Base-by-base conservation (phyloP, 1,284 basidiomycete species). In the Xerocomus subilludens region DNA sequence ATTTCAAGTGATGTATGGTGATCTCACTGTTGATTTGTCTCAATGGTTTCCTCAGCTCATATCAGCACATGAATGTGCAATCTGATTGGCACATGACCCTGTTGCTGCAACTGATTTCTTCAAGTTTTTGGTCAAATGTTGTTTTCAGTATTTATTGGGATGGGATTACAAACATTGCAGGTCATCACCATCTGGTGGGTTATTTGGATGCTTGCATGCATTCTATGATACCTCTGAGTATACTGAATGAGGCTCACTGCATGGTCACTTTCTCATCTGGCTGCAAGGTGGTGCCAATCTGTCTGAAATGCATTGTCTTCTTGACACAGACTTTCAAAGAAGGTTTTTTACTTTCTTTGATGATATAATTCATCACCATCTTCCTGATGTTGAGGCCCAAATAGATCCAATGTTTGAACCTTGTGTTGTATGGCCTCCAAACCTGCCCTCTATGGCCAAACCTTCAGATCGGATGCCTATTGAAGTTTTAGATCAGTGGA, bases 191-290 rank as follows among this genome's bases (percentile, higher is more conserved):
- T 3, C 5, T 6, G 76, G 76, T 42, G 59, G 73, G 2, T 2
- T 77, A 6, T 69, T 77, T 35, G 76, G 76, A 3, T 45, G n/a
- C 7, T 2, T 77, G 2, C 10, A 4, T 0, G 76, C 76, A 3
- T 77, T 77, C 53, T 77, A 78, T 62, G 74, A 73, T 3, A 74
- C 76, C 0, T 67, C 18, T 32, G 74, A 77, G 18, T 78, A 76
- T 21, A 78, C 74, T 25, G 76, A 78, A 23, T 18, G 58, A 11
- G 77, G 76, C 2, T 69, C 33, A 3, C 42, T 78, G 0, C 77
- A 78, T 55, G 74, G 74, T 2, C 77, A 78, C 18, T 78, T 78
- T 63, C 63, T 78, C 4, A 21, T 78, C 9, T 78, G 77, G 71
- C 18, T 78, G 8, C 38, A 38, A 38, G 69, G 70, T 32, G 73